Evolutionary conservation across 495 filamentous ascomycete genomes (phyloP).

Genomic region (Tetracladium setigerum): DNA sequence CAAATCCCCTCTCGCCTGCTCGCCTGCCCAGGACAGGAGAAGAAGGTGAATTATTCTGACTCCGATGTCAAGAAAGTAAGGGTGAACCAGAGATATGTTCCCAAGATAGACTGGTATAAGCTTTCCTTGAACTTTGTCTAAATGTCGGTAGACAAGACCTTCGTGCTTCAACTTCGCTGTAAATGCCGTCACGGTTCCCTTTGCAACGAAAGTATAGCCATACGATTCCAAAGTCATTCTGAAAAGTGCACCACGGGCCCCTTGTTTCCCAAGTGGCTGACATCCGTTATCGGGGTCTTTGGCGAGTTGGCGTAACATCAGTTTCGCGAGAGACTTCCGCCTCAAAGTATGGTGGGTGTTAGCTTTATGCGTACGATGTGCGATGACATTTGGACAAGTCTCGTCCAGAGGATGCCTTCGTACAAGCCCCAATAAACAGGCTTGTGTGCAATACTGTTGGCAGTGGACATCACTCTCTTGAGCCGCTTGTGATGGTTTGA

Average conservation of each 20-base stretch:
- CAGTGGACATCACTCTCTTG: constrained; percentile 10
- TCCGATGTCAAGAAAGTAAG: constrained; percentile 23
- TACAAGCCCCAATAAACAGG: constrained; percentile 13
- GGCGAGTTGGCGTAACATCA: constrained; percentile 9
- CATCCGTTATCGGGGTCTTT: constrained; percentile 11
- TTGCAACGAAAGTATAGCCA: constrained; percentile 41
- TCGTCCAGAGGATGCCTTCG: constrained; percentile 10
- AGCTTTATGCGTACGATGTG: constrained; percentile 6
- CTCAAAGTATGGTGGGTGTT: constrained; percentile 8
- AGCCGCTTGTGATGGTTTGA: constrained; percentile 10
- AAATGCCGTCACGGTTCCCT: constrained; percentile 31
- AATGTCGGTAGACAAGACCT: constrained; percentile 30
- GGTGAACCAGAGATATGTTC: constrained; percentile 28
- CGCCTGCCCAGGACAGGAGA: constrained; percentile 37
- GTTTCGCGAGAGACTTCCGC: constrained; percentile 7
- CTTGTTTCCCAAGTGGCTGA: constrained; percentile 14
- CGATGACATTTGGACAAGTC: constrained; percentile 9
- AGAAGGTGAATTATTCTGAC: constrained; percentile 37
- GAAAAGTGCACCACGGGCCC: constrained; percentile 26
- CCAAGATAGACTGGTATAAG: constrained; percentile 36
- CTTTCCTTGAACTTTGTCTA: constrained; percentile 29
- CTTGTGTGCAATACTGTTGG: constrained; percentile 14
- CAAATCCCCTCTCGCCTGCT: constrained; percentile 17
- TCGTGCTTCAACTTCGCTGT: constrained; percentile 32
- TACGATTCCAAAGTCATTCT: constrained; percentile 30